Conservation (phyloP, 2,329 filamentous ascomycete species). For the Chaetomiaceae sp. region DNA sequence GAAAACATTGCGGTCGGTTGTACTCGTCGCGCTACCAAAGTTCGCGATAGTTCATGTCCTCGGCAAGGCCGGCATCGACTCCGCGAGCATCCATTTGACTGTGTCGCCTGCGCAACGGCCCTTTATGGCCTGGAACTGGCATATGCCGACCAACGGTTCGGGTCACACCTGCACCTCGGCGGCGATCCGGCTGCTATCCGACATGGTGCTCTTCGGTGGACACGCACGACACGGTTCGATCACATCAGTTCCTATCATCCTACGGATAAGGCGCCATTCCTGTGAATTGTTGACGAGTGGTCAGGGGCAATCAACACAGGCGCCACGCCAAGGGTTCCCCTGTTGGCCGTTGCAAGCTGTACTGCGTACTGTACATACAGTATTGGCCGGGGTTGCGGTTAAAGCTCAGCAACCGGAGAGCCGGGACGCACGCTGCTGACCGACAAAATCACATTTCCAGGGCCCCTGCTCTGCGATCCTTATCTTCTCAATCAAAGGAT, state of each 20-base stretch:
- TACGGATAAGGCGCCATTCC: too few relatives aligned
- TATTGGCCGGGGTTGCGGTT: conserved; percentile 21
- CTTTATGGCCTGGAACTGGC: background rate
- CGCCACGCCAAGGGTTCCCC: background rate
- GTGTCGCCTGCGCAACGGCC: background rate
- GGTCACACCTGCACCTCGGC: background rate
- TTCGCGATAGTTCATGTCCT: background rate
- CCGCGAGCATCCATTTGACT: background rate
- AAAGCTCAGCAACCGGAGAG: conserved; percentile 28
- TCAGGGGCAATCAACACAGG: background rate
- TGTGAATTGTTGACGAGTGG: too few relatives aligned
- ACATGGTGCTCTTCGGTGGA: background rate
- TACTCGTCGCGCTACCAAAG: conserved; percentile 17
- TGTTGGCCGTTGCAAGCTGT: background rate
- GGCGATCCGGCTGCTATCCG: conserved; percentile 1
- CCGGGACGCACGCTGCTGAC: conserved; percentile 25
- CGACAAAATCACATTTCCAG: conserved; percentile 12
- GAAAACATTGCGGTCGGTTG: background rate
- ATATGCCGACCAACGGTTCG: too few relatives aligned
- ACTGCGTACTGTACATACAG: too few relatives aligned
- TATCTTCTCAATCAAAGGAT: background rate
- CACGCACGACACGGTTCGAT: too few relatives aligned
- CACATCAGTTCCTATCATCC: too few relatives aligned
- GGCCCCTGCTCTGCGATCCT: background rate
- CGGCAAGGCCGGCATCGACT: background rate